Base-by-base conservation (phyloP, 31 red algal species). In the Odonthalia washingtoniensis region DNA sequence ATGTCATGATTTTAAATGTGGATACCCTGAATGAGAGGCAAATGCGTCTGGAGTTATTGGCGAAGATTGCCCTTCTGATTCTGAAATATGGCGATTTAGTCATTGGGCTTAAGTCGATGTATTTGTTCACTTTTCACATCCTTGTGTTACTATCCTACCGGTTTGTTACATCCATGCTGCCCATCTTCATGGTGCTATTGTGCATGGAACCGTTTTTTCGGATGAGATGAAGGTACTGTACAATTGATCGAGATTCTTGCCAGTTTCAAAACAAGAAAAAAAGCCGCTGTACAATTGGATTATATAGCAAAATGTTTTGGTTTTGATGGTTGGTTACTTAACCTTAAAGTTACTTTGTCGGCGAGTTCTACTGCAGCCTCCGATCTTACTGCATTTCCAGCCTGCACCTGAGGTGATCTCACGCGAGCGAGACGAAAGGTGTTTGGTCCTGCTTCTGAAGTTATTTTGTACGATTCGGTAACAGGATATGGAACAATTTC, bases 251-350 rank as follows among this genome's bases (percentile, higher is more conserved):
- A 85, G 26, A 77, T 95, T n/a, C 66, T 98, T 0, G 68, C 52
- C 16, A 82, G 72, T 34, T 89, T 93, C 39, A 89, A 87, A 52
- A 75, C 86, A 1, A 34, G 89, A 28, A 85, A 82, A 3, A 82
- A 82, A 34, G 85, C 88, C 0, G 96, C 92, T 12, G 44, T 32
- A 12, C 88, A 95, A 45, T 72, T 98, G 30, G 96, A 90, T n/a
- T 46, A 78, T 14, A 83, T 98, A 36, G 93, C 96, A 26, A 86
- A 92, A 66, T 93, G 86, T 63, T 93, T 78, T 78, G 90, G 89
- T 3, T 98, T 98, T 83, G 96, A 98, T 66, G 96, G 96, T 21
- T 98, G 96, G 96, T 81, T 98, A 12, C 76, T 98, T 37, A 91
- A 95, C 68, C 77, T 95, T 3, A 92, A 95, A 52, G 86, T 81